Base-by-base conservation (phyloP, 768 basidiomycete species). In the Lactifluus rugatus region DNA sequence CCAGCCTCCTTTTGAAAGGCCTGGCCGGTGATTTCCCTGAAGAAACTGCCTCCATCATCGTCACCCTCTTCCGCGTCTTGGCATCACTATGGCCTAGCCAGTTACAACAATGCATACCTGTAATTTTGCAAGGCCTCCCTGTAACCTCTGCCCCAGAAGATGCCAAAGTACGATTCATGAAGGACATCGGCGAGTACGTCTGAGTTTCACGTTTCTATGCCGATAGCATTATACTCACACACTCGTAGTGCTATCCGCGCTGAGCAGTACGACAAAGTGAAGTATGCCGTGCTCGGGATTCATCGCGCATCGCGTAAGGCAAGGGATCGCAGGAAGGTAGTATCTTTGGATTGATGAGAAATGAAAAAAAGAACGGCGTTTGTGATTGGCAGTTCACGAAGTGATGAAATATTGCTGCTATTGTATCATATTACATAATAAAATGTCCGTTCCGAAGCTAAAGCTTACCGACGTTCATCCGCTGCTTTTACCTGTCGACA, bases 1-100 rank as follows among this genome's bases (percentile, higher is more conserved):
- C 89, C 16, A 78, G 79, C 14, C 81, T 81, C 62, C 69, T 93
- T 28, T 74, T 98, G 52, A 72, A 77, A 19, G 95, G 96, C 3
- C 75, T 97, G 26, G 83, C 90, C 4, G 84, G 87, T 21, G 85
- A 88, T 60, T 98, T 94, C 69, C 90, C 91, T 3, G 92, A 92
- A 67, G 95, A 97, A 58, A 79, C 84, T 3, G 76, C 83, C 6
- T 77, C 87, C 9, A 69, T 75, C 36, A 84, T 94, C 46, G 82
- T 91, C 55, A 81, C 85, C 2, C 84, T 97, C 60, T 81, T 95
- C 70, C 81, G 89, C 16, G 76, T 80, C 13, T 70, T 93, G 52
- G 77, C 84, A 26, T 71, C 74, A 37, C 66, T 82, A n/a, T 91
- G 88, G 83, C 76, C 86, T 2, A 67, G 74, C 7, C 83, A 86